Percentiles rank a stretch among this genome's conserved stretches.
phyloP scores from a whole-genome alignment of 192 early-diverging fungal genomes.

The Backusella sp. region DNA sequence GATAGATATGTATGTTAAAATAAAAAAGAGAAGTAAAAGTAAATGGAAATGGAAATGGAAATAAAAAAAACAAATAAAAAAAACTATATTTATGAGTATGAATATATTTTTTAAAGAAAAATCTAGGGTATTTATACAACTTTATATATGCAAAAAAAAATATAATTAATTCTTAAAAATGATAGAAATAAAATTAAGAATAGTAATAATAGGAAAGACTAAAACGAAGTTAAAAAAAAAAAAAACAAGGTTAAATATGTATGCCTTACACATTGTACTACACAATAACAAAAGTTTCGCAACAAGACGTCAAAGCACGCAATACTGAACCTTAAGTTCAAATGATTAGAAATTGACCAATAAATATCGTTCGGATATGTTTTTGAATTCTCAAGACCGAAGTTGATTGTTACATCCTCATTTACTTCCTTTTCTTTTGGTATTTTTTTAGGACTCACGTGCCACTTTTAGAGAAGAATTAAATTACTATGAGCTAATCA shows the following conservation, averaged over 20 bases:
- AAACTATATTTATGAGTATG: background rate
- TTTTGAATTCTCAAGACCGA: slow-evolving; percentile 2
- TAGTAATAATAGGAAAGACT: background rate
- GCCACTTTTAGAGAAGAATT: background rate
- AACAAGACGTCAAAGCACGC: slow-evolving; percentile 23
- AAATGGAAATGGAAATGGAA: background rate
- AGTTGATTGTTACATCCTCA: slow-evolving; percentile 7
- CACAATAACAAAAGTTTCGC: slow-evolving; percentile 12
- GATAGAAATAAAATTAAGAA: background rate
- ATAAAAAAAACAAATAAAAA: background rate
- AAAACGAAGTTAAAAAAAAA: background rate
- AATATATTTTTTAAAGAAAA: background rate
- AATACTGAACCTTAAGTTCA: slow-evolving; percentile 10
- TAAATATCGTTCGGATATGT: slow-evolving; percentile 6
- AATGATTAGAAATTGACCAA: background rate
- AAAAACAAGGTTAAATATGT: slow-evolving; percentile 1
- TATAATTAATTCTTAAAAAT: background rate
- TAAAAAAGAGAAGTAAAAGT: background rate
- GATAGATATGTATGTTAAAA: background rate
- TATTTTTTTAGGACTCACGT: background rate
- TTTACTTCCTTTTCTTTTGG: background rate
- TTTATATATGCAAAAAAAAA: background rate
- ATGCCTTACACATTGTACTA: background rate
- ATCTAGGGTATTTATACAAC: background rate
- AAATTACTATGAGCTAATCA: background rate